Evolutionary conservation across 352 stramenopile genomes (phyloP).

Genomic region (Phytophthora melonis): DNA sequence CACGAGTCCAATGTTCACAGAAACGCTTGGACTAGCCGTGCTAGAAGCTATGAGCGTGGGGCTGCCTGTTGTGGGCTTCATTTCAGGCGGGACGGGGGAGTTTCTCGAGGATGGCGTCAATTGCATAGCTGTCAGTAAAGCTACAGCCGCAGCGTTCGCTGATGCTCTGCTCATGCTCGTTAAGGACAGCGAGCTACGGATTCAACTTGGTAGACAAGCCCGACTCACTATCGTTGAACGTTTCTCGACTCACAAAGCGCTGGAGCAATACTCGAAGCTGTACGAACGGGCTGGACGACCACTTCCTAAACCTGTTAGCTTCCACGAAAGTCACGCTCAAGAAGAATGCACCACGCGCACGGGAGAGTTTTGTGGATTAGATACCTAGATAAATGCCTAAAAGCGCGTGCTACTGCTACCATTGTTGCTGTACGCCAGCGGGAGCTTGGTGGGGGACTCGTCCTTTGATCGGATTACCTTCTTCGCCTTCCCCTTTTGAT

Average conservation of each 20-base stretch:
- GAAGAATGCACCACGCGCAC: conserved; percentile 4
- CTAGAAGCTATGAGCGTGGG: conserved; percentile 72
- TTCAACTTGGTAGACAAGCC: conserved; percentile 43
- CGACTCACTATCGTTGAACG: conserved; percentile 45
- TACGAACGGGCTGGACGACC: conserved; percentile 46
- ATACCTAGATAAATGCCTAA: conserved; percentile 20
- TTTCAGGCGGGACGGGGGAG: conserved; percentile 49
- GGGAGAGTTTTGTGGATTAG: conserved; percentile 17
- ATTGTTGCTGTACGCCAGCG: conserved; percentile 34
- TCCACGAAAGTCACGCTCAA: not conserved
- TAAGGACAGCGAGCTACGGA: conserved; percentile 26
- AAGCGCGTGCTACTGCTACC: conserved; percentile 26
- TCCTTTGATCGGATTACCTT: conserved; percentile 36
- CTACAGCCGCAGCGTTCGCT: conserved; percentile 40
- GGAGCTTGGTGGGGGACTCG: conserved; percentile 36
- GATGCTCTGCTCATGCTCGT: conserved; percentile 43
- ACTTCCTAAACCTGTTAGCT: not conserved
- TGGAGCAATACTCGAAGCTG: conserved; percentile 47
- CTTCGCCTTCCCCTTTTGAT: conserved; percentile 47
- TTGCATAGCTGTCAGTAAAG: conserved; percentile 44
- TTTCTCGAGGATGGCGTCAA: conserved; percentile 60
- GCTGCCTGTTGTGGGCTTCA: conserved; percentile 61
- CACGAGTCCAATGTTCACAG: conserved; percentile 50
- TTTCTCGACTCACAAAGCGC: conserved; percentile 37
- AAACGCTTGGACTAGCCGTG: conserved; percentile 63